Base-by-base conservation (phyloP, 2,329 filamentous ascomycete species). In the Cladosporium phlei region DNA sequence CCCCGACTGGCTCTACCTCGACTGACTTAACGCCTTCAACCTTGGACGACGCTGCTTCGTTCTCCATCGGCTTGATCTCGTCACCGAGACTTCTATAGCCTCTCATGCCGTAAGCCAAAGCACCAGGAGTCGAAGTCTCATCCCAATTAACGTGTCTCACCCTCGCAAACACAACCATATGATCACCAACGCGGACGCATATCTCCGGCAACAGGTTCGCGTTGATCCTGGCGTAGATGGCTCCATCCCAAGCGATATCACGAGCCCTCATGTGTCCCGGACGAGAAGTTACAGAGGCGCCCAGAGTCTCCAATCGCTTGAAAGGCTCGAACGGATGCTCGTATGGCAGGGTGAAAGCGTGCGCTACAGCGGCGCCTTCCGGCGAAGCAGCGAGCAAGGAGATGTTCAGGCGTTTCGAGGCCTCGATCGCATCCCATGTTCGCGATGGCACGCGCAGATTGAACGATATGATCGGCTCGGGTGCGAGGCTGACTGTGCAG, bases 381-480 rank as follows among this genome's bases (percentile, higher is more conserved):
- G 47, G 21, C 2, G 57, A 52, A 19, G 61, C 58, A 3, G 51
- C 48, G 2, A 79, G 66, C n/a, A 80, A 61, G 54, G 80, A 74
- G 1, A 79, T 69, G 5, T 69, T 67, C 51, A 83, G 76, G 0
- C 65, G 57, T 3, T 64, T 59, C 3, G 55, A 56, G 1, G 53
- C 51, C 32, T 62, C 55, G 7, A 83, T 75, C 5, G 76, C 76
- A 44, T 72, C 67, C 38, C 78, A 70, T 0, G 78, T 81, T 28
- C 73, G 68, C 1, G 78, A 82, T 2, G 77, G 76, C 2, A 70
- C 55, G 42, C 73, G 74, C 47, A 83, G 69, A 51, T 83, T 83
- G 69, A 83, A 83, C 1, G 77, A 79, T 20, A 83, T 68, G n/a
- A 78, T 68, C 0, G 79, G 77, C 1, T 59, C 53, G 1, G 80